Evolutionary conservation across 768 basidiomycete genomes (phyloP), one percentile per base, ranked within the genome.

Genomic region (Strobilomyces confusus): DNA sequence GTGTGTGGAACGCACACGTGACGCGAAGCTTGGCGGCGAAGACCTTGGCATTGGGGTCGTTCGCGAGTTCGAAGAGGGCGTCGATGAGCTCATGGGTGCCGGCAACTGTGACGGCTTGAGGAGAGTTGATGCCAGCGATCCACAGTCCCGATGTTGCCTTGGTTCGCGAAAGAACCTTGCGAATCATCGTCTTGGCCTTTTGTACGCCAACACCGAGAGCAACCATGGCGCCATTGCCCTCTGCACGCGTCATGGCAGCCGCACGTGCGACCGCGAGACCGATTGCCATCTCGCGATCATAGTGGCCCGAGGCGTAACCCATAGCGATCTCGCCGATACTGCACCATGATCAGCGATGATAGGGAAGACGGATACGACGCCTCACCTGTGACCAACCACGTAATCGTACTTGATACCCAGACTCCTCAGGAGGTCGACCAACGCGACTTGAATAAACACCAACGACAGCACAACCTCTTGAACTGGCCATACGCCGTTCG

Each of bases 261-360:
- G 71, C 71, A 54, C 71, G 71, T 15, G 69, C 71, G 12, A 65
- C 61, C 12, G 71, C 71, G n/a, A 72, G 61, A 34, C 67, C 71
- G 32, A 73, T 30, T 3, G 69, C 62, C 56, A 64, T 71, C 49
- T 71, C 61, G 44, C 63, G 71, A 40, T 72, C 62, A 36, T 69
- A 69, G 22, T 73, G 65, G 11, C 72, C 71, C 2, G 72, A 67
- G 13, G 71, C 70, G 25, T 73, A 73, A 38, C 69, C 63, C 63
- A 72, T 73, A 4, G 68, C 71, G 40, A 73, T 69, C 46, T 73
- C 71, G 26, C 71, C 70, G n/a, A 66, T 56, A 58, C 58, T 62
- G 19, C 50, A 22, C 11, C 42, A 36, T n/a, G 12, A 42, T 62
- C 44, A 69, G 49, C 34, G 32, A 23, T 15, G 34, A 38, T 8